Evolutionary conservation across 2,329 filamentous ascomycete genomes (phyloP).

Genomic region (Claviceps purpurea): DNA sequence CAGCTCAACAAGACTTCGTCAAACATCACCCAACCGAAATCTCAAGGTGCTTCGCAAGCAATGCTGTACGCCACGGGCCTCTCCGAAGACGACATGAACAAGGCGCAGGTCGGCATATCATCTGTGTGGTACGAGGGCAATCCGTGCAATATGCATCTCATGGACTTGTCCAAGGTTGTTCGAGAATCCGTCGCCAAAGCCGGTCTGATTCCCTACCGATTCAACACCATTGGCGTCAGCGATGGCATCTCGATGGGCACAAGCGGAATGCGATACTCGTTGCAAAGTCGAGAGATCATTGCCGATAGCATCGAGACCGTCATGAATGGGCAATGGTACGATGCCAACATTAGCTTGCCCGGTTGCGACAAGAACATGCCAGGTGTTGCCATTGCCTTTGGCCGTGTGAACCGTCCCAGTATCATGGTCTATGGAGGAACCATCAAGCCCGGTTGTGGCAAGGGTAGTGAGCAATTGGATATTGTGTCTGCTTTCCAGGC

Average conservation of each 20-base stretch:
- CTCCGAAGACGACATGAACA: slow-evolving; percentile 76
- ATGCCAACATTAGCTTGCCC: slow-evolving; percentile 90
- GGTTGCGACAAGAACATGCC: slow-evolving; percentile 99
- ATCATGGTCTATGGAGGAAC: slow-evolving; percentile 97
- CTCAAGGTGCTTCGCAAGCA: slow-evolving; percentile 93
- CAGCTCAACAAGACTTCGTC: slow-evolving; percentile 74
- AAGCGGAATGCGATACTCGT: slow-evolving; percentile 86
- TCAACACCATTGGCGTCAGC: slow-evolving; percentile 97
- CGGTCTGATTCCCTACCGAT: slow-evolving; percentile 83
- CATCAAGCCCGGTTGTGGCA: slow-evolving; percentile 81
- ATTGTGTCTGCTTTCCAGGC: slow-evolving; percentile 97
- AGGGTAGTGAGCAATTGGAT: slow-evolving; percentile 64
- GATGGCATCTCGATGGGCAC: slow-evolving; percentile 99
- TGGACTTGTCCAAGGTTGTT: slow-evolving; percentile 74
- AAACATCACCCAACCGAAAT: slow-evolving; percentile 88
- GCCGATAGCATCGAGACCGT: slow-evolving; percentile 98
- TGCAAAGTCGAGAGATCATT: slow-evolving; percentile 92
- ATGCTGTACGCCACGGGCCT: slow-evolving; percentile 97
- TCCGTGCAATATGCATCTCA: slow-evolving; percentile 97
- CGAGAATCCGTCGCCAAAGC: slow-evolving; percentile 49
- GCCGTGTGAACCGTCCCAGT: slow-evolving; percentile 81
- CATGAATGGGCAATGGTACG: slow-evolving; percentile 98
- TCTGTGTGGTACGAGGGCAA: slow-evolving; percentile 98
- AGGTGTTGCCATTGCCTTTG: slow-evolving; percentile 84
- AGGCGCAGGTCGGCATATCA: slow-evolving; percentile 94